Conservation (phyloP, 2,329 filamentous ascomycete genomes). For the Fusarium redolens region DNA sequence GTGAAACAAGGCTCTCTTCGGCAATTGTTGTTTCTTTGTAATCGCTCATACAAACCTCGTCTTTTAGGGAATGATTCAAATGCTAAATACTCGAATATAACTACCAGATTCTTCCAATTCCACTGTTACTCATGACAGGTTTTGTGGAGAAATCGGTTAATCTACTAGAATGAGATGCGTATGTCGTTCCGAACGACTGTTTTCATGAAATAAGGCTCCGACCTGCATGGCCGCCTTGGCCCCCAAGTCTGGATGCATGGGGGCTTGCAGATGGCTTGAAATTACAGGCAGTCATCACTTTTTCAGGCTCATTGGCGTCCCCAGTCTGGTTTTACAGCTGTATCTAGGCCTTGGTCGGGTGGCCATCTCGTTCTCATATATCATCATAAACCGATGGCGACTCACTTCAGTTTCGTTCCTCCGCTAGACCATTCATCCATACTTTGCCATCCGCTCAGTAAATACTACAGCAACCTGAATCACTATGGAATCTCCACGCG, state of each 20-base stretch:
- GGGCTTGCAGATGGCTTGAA: background rate
- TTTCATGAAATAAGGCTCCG: background rate
- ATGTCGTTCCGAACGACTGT: background rate
- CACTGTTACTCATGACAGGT: background rate
- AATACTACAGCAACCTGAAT: background rate
- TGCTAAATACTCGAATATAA: background rate
- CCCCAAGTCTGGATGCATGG: background rate
- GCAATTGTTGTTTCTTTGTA: background rate
- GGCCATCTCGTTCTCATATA: background rate
- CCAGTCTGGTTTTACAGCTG: background rate
- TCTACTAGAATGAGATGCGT: too few relatives aligned
- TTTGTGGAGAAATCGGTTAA: background rate
- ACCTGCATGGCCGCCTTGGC: background rate
- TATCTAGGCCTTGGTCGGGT: background rate
- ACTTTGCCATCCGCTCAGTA: background rate
- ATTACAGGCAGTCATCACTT: background rate
- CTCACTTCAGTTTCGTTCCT: background rate
- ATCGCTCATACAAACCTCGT: background rate
- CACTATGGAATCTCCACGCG: background rate
- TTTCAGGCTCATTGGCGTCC: background rate
- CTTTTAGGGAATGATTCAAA: background rate
- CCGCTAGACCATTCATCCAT: background rate
- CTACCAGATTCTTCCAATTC: background rate
- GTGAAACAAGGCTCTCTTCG: background rate
- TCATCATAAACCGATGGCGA: background rate